Base-by-base conservation (phyloP, 2,329 filamentous ascomycete genomes). In the Mycosphaerelloides madeirae region DNA sequence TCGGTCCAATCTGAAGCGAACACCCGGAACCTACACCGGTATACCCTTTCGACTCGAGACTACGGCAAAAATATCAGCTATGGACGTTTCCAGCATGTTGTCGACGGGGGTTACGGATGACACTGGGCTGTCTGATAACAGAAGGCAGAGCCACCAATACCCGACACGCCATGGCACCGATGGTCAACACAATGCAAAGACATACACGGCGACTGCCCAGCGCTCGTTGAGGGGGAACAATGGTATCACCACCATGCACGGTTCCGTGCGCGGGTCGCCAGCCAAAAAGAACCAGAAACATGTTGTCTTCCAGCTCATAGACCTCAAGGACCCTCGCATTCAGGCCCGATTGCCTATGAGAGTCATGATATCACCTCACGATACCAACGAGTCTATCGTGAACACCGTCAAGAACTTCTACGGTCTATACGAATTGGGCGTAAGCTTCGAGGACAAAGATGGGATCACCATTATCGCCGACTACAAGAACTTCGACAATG, bases 331-430 rank as follows among this genome's bases (percentile, higher is more conserved):
- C 47, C 59, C 61, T 43, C 58, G 59, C 31, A 59, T 63, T 39
- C 61, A 64, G 58, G 85, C 84, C 69, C 83, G 86, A 62, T 74
- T 90, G 55, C 85, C 86, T n/a, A 83, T 91, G 80, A 77, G 85
- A 60, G 85, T 91, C 42, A 86, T 94, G 62, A 96, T 98, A 57
- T 95, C 85, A 62, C 87, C 87, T 36, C 90, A 97, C 68, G 93
- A 98, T 73, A 90, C 87, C 41, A 97, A 91, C 16, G 91, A 97
- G 65, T 96, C 90, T 29, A 98, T 98, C 70, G 87, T 97, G 53
- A 93, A 89, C 12, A 97, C 93, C 1, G 91, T 97, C 63, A 97
- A 95, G 78, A 97, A 96, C 74, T 97, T 97, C 72, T 97, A 95
- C 65, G 93, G 93, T 49, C 78, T 98, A 56, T 96, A 96, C 66